These are phyloP conservation scores for Smallanthus sonchifolius DNA, from an alignment of 129 eudicot genomes.

Conservation along the genomic window DNA sequence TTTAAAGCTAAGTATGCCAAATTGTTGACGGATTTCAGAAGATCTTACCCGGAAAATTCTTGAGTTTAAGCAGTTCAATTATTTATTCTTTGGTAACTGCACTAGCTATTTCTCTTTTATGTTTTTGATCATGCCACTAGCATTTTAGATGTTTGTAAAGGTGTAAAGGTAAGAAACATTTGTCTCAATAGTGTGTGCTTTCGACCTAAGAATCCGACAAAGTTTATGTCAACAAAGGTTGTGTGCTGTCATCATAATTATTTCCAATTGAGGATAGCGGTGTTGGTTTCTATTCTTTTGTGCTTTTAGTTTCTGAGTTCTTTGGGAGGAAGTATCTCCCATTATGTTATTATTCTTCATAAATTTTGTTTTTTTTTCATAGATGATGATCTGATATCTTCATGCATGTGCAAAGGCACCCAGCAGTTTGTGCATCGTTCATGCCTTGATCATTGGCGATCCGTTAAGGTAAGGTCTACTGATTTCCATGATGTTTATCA, in stretches of 20 bases:
- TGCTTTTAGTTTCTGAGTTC: conserved; percentile 16
- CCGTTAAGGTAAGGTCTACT: conserved; percentile 59
- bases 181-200: background rate
- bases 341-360: background rate
- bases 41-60: background rate
- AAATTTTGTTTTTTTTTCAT: background rate
- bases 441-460: conserved; percentile 96
- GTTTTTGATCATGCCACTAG: background rate
- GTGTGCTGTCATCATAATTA: conserved; percentile 9
- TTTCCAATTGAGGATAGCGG: conserved; percentile 8
- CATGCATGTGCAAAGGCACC: conserved; percentile 97
- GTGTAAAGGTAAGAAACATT: background rate
- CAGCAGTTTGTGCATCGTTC: conserved; percentile 89
- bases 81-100: background rate
- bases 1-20: conserved; percentile 2
- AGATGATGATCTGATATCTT: conserved; percentile 82
- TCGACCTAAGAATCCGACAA: too few relatives aligned
- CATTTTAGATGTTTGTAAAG: conserved; percentile 15
- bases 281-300: background rate
- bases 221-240: too few relatives aligned
- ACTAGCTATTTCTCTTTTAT: background rate
- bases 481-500: background rate
- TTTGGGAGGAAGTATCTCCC: conserved; percentile 3
- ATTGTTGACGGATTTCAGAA: background rate
- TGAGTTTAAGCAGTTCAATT: background rate